Conservation (phyloP, 768 basidiomycete species). For the Lyophyllum semitale region DNA sequence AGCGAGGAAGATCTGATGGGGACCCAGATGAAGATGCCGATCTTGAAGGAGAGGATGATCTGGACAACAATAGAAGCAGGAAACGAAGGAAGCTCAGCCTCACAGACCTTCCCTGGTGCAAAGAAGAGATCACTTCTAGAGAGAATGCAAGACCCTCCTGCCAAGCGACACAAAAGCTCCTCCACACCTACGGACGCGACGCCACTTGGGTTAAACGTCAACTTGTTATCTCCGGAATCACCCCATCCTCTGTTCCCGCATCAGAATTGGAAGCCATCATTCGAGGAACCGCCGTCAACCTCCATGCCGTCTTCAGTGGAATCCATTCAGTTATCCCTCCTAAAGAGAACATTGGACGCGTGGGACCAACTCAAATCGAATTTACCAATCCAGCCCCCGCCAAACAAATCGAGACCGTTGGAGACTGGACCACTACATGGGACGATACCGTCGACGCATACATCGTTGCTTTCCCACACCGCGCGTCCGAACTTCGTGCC, state of each 20-base stretch:
- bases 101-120: background rate
- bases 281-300: background rate
- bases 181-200: background rate
- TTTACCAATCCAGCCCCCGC: constrained; percentile 2
- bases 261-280: background rate
- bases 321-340: constrained; percentile 11
- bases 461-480: background rate
- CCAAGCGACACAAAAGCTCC: background rate
- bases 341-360: constrained; percentile 12
- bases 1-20: background rate
- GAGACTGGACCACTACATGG: background rate
- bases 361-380: constrained; percentile 11
- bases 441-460: background rate
- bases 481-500: background rate
- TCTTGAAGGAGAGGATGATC: background rate
- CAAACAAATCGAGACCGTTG: background rate
- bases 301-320: background rate
- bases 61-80: background rate
- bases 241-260: background rate
- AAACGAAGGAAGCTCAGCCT: background rate
- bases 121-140: background rate
- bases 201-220: background rate
- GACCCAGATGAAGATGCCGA: background rate
- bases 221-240: background rate
- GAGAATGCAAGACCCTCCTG: background rate